Base-by-base conservation (phyloP, 2,329 filamentous ascomycete genomes). In the Xylariaceae sp. region DNA sequence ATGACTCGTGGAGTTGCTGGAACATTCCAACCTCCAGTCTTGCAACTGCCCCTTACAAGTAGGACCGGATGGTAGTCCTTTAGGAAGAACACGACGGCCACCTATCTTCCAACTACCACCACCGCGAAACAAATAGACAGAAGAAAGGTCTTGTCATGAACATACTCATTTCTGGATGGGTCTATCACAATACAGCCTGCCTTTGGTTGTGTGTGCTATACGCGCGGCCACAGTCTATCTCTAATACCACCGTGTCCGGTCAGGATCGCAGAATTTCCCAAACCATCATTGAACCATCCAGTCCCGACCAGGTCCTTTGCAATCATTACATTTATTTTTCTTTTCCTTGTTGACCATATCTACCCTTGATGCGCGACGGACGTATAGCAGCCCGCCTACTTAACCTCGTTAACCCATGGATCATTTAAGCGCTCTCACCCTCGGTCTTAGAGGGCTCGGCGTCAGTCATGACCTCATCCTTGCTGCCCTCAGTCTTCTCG, bases 391-490 rank as follows among this genome's bases (percentile, higher is more conserved):
- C 13, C 89, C 23, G 23, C 23, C 23, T 30, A 30, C 86, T 2
- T 2, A 88, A 81, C 71, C 88, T 48, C 37, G 8, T 42, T 42
- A 42, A 13, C 9, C 37, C 37, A 13, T 18, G 17, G 17, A 18
- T 42, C 37, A 10, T 13, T 42, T 42, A 13, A 9, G 37, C 37
- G 48, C n/a, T 50, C 65, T 83, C 80, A 7, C 70, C 75, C 67
- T 84, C 81, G 17, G 80, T 71, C 74, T 81, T 80, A 37, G 76
- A 69, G 44, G 76, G 74, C 58, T 86, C 83, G 15, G 82, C 83
- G 67, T 87, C 84, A 65, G 82, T 79, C 84, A 87, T 87, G 68
- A 85, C 83, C 70, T 84, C 81, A 66, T 87, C 84, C 68, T 79
- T 81, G 66, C 69, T 72, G 9, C 73, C 74, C 64, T 81, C 74